Percentiles rank a stretch among this genome's conserved stretches.
These are phyloP conservation scores for Lyophyllum semitale DNA, from an alignment of 768 basidiomycete species.

Conservation along the genomic window DNA sequence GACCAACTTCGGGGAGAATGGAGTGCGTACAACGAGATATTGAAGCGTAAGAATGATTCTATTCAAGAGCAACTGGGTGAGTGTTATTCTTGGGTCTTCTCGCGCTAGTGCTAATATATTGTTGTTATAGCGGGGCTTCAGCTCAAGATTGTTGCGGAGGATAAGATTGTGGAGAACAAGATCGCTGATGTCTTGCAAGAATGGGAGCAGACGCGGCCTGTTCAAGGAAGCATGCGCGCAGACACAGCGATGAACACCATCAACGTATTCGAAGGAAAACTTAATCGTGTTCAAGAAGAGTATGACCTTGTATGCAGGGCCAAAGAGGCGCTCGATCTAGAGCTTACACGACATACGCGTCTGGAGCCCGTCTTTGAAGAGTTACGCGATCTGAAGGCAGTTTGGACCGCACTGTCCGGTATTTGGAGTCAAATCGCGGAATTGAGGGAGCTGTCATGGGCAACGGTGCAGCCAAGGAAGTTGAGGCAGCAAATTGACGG, in stretches of 20 bases:
- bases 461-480: constrained; percentile 92
- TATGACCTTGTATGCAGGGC: constrained; percentile 94
- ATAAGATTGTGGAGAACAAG: constrained; percentile 96
- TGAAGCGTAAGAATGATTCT: constrained; percentile 96
- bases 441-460: constrained; percentile 86
- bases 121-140: constrained; percentile 81
- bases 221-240: constrained; percentile 95
- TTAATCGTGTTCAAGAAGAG: constrained; percentile 89
- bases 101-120: neutral
- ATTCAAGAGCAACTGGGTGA: constrained; percentile 97
- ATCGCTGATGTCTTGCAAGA: constrained; percentile 88
- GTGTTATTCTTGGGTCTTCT: constrained; percentile 20
- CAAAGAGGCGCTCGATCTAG: constrained; percentile 95
- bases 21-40: constrained; percentile 97
- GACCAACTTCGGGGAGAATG: constrained; percentile 98
- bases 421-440: constrained; percentile 95
- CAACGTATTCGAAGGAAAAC: constrained; percentile 90
- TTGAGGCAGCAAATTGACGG: constrained; percentile 91
- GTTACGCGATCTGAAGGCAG: constrained; percentile 92
- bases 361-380: constrained; percentile 95
- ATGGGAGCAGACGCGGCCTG: constrained; percentile 96
- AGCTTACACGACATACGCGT: constrained; percentile 85
- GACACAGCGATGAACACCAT: constrained; percentile 97
- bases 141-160: constrained; percentile 98
- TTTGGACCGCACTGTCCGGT: constrained; percentile 98